Conservation (phyloP, 1,284 basidiomycete species). For the Fomes fomentarius region DNA sequence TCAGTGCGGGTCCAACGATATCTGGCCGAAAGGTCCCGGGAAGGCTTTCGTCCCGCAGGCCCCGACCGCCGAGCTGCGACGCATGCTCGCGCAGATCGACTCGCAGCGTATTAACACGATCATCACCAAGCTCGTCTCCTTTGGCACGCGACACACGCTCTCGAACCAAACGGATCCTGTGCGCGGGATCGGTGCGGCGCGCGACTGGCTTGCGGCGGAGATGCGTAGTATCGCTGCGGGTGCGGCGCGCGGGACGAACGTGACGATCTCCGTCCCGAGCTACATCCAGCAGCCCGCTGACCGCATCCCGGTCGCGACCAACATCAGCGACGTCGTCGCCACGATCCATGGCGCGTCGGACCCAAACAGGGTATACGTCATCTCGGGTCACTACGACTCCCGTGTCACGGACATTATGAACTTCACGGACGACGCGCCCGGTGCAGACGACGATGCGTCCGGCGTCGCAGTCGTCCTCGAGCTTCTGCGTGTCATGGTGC, state of each 20-base stretch:
- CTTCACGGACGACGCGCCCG: slow-evolving; percentile 49
- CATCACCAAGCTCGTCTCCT: slow-evolving; percentile 54
- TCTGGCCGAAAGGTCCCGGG: slow-evolving; percentile 55
- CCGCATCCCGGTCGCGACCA: slow-evolving; percentile 43
- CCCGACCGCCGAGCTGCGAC: slow-evolving; percentile 45
- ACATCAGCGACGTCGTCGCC: slow-evolving; percentile 54
- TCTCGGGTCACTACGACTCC: slow-evolving; percentile 59
- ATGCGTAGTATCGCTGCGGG: slow-evolving; percentile 45
- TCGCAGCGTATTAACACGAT: slow-evolving; percentile 46
- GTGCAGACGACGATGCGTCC: slow-evolving; percentile 52
- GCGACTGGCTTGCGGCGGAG: slow-evolving; percentile 55
- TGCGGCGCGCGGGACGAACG: slow-evolving; percentile 43
- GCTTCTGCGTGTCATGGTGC: slow-evolving; percentile 51
- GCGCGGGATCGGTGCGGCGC: slow-evolving; percentile 56
- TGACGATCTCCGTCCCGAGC: slow-evolving; percentile 49
- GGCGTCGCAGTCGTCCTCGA: slow-evolving; percentile 58
- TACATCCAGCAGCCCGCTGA: slow-evolving; percentile 44
- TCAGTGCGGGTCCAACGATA: slow-evolving; percentile 31
- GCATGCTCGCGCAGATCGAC: slow-evolving; percentile 49
- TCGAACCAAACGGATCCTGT: slow-evolving; percentile 53
- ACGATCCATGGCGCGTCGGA: slow-evolving; percentile 51
- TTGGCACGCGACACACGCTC: slow-evolving; percentile 55
- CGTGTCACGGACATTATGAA: slow-evolving; percentile 45
- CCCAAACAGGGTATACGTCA: slow-evolving; percentile 53
- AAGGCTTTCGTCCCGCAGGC: slow-evolving; percentile 42